These are phyloP conservation scores for Cercospora sojina DNA, from an alignment of 2,329 filamentous ascomycete genomes.

Conservation along the genomic window DNA sequence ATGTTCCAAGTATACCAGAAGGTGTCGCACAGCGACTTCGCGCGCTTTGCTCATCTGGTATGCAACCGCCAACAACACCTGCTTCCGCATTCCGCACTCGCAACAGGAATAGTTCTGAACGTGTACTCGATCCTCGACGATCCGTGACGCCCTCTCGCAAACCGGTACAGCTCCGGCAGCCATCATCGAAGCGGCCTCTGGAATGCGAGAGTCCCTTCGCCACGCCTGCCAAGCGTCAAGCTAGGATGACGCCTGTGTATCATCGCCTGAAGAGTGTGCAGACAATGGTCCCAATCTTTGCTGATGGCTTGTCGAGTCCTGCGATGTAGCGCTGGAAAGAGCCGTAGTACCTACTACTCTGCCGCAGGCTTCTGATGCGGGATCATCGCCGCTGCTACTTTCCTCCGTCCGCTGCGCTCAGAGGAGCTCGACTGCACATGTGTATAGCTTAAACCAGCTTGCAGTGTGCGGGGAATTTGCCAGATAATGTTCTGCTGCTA, in stretches of 20 bases:
- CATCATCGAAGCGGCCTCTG: conserved; percentile 5
- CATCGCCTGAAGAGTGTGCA: conserved; percentile 26
- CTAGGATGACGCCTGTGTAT: conserved; percentile 14
- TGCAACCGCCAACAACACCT: conserved; percentile 31
- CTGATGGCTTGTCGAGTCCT: conserved; percentile 30
- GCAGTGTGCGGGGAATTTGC: neutral
- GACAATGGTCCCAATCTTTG: conserved; percentile 24
- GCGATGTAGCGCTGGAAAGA: neutral
- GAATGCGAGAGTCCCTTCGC: conserved; percentile 15
- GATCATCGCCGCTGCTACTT: neutral
- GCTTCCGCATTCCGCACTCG: conserved; percentile 15
- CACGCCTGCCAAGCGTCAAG: conserved; percentile 17
- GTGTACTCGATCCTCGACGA: conserved; percentile 20
- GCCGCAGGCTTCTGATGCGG: neutral
- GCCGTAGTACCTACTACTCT: neutral
- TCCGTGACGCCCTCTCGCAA: conserved; percentile 19
- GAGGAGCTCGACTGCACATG: neutral
- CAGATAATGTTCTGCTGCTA: neutral
- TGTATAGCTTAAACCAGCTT: neutral
- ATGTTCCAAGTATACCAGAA: neutral
- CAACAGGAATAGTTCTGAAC: conserved; percentile 10
- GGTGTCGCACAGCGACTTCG: conserved; percentile 15
- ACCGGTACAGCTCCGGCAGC: neutral
- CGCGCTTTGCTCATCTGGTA: conserved; percentile 14
- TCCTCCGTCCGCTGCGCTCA: neutral